A percentile compares a stretch with the other conserved stretches of the same genome.
Evolutionary conservation across 1,284 basidiomycete genomes (phyloP).

Genomic region (Mycena citricolor): DNA sequence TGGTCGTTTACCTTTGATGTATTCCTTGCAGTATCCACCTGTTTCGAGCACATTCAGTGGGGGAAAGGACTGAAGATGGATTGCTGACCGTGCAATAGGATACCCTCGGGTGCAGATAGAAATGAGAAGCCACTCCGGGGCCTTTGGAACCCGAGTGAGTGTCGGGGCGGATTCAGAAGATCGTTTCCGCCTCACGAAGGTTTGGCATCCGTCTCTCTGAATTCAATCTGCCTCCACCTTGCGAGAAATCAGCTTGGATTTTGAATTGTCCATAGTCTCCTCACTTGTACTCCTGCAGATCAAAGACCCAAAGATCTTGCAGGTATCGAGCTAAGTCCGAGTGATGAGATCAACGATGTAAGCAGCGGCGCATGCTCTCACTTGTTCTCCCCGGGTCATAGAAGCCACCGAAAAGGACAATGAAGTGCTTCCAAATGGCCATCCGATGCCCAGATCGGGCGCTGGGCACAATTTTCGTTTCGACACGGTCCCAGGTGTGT

Average conservation of each 20-base stretch:
- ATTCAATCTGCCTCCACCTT: conserved; percentile 82
- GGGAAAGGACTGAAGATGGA: not conserved
- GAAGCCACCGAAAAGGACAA: conserved; percentile 87
- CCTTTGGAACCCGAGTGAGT: conserved; percentile 35
- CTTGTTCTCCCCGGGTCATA: conserved; percentile 80
- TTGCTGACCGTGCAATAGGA: conserved; percentile 79
- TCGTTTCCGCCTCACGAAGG: conserved; percentile 57
- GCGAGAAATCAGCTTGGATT: no score
- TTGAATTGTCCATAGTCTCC: no score
- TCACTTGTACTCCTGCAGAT: conserved; percentile 86
- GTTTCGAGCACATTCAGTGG: not conserved
- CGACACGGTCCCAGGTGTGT: conserved; percentile 87
- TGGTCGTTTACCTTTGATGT: conserved; percentile 83
- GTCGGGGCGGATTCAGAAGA: conserved; percentile 4
- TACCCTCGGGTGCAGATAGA: conserved; percentile 77
- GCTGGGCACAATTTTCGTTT: conserved; percentile 78
- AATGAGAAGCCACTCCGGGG: conserved; percentile 89
- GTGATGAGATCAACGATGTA: not conserved
- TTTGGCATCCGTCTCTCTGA: conserved; percentile 64
- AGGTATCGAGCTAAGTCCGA: conserved; percentile 69
- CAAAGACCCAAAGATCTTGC: conserved; percentile 88
- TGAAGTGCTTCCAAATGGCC: conserved; percentile 88
- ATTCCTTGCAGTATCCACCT: conserved; percentile 93
- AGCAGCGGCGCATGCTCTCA: conserved; percentile 33
- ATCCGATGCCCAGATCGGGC: conserved; percentile 88